Percentiles rank a stretch among this genome's conserved stretches.
Evolutionary conservation across 2,329 filamentous ascomycete species (phyloP).

Genomic region (Drechslerella dactyloides): DNA sequence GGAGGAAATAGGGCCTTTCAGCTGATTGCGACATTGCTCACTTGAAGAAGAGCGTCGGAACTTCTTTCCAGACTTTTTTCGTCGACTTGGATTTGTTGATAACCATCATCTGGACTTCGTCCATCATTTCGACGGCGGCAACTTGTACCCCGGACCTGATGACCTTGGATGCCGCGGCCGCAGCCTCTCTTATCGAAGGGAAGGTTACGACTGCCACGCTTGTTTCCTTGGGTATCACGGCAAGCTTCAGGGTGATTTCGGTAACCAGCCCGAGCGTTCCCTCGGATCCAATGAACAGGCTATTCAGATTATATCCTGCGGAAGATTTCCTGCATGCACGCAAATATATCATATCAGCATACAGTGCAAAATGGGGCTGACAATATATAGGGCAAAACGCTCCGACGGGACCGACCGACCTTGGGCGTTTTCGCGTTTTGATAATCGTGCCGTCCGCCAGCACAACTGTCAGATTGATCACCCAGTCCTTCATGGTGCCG

Average conservation of each 20-base stretch:
- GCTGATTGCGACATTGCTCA: slow-evolving; percentile 57
- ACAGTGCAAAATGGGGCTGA: background rate
- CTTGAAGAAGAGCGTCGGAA: slow-evolving; percentile 82
- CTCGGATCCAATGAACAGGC: slow-evolving; percentile 87
- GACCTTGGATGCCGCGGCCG: slow-evolving; percentile 74
- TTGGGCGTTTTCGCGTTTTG: slow-evolving; percentile 83
- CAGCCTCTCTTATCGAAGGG: slow-evolving; percentile 76
- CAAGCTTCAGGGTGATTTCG: slow-evolving; percentile 86
- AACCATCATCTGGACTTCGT: slow-evolving; percentile 84
- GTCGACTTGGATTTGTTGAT: slow-evolving; percentile 77
- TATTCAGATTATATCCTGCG: slow-evolving; percentile 89
- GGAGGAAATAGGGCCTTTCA: slow-evolving; percentile 9
- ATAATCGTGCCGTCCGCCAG: slow-evolving; percentile 88
- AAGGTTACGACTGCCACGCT: slow-evolving; percentile 84
- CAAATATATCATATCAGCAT: slow-evolving; percentile 20
- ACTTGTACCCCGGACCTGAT: slow-evolving; percentile 76
- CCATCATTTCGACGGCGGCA: slow-evolving; percentile 83
- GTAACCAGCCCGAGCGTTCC: slow-evolving; percentile 90
- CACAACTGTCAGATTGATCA: slow-evolving; percentile 82
- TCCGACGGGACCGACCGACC: slow-evolving; percentile 33
- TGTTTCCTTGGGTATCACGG: slow-evolving; percentile 77
- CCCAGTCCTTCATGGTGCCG: slow-evolving; percentile 95
- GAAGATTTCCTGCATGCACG: slow-evolving; percentile 72
- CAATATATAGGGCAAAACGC: slow-evolving; percentile 11
- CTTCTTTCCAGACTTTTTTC: slow-evolving; percentile 73